These are phyloP conservation scores for Aureobasidium uvarum DNA, from an alignment of 2,329 filamentous ascomycete genomes.

Conservation along the genomic window DNA sequence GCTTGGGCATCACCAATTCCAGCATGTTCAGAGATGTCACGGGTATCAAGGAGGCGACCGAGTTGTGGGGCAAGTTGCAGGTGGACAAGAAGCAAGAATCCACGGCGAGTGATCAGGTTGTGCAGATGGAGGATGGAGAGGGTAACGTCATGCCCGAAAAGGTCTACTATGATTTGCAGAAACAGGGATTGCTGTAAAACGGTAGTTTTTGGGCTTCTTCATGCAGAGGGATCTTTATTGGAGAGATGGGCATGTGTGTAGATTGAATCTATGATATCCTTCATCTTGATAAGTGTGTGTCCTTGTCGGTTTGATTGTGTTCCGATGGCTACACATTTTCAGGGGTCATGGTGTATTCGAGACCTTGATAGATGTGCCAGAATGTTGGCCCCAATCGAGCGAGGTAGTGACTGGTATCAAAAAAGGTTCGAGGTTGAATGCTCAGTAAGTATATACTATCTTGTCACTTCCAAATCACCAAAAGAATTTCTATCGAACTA, in stretches of 20 bases:
- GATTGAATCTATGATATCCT: background rate
- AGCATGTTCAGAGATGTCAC: constrained; percentile 92
- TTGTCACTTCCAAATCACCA: background rate
- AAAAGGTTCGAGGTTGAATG: background rate
- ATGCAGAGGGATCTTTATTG: background rate
- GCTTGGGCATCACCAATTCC: constrained; percentile 88
- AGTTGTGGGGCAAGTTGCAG: constrained; percentile 91
- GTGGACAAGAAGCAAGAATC: constrained; percentile 76
- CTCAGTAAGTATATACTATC: background rate
- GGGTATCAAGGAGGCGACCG: constrained; percentile 81
- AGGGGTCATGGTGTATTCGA: too few species aligned
- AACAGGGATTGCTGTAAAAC: constrained; percentile 74
- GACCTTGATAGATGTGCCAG: too few species aligned
- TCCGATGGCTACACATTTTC: background rate
- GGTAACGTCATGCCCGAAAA: constrained; percentile 99
- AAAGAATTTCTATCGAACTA: background rate
- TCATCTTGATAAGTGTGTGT: background rate
- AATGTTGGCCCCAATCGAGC: too few species aligned
- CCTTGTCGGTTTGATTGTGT: background rate
- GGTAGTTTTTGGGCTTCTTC: background rate
- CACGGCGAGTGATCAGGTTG: constrained; percentile 74
- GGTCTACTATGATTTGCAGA: constrained; percentile 92
- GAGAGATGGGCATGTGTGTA: background rate
- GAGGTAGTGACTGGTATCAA: too few species aligned
- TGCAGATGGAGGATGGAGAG: constrained; percentile 97